These are phyloP conservation scores for Fusarium armeniacum DNA, from an alignment of 2,329 filamentous ascomycete species.

Conservation along the genomic window DNA sequence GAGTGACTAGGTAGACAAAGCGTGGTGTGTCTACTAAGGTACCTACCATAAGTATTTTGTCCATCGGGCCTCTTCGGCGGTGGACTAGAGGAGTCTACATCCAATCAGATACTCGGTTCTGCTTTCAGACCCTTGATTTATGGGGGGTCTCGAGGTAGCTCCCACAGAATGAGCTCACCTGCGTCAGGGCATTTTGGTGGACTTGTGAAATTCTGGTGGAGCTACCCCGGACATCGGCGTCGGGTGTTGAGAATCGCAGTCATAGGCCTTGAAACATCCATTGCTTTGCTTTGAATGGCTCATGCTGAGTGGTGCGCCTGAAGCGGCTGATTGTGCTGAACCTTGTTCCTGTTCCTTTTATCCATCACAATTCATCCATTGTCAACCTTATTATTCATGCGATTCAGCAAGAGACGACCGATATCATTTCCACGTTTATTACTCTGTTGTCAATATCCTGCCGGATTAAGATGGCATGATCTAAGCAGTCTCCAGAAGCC, in stretches of 20 bases:
- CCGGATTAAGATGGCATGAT: constrained; percentile 29
- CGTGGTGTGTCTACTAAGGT: constrained; percentile 27
- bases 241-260: constrained; percentile 27
- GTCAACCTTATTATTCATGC: not conserved
- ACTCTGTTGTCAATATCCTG: constrained; percentile 1
- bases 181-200: constrained; percentile 34
- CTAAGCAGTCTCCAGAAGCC: constrained; percentile 22
- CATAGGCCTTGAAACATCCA: constrained; percentile 14
- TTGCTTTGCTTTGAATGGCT: not conserved
- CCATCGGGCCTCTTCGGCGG: constrained; percentile 46
- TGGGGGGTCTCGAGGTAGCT: constrained; percentile 26
- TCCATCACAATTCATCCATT: constrained; percentile 33
- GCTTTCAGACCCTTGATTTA: constrained; percentile 43
- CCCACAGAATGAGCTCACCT: constrained; percentile 42
- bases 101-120: constrained; percentile 36
- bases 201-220: constrained; percentile 42
- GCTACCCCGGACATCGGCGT: constrained; percentile 52
- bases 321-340: constrained; percentile 28
- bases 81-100: constrained; percentile 27
- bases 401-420: not conserved
- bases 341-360: constrained; percentile 47
- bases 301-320: constrained; percentile 48
- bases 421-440: not conserved
- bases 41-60: constrained; percentile 36
- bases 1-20: constrained; percentile 34